Evolutionary conservation across 352 stramenopile species (phyloP).

Genomic region (Halophytophthora batemanensis): DNA sequence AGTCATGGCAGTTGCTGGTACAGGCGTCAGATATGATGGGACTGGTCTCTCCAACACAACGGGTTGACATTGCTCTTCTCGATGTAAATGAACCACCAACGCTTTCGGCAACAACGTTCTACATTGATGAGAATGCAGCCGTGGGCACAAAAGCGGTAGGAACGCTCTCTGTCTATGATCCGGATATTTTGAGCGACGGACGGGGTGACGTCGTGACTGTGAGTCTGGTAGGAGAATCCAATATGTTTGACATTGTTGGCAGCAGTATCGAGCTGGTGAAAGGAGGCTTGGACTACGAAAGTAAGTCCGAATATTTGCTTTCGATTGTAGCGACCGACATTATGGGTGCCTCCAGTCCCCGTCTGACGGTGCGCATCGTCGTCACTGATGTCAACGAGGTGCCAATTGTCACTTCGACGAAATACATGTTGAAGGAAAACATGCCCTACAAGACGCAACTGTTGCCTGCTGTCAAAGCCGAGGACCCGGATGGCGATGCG

Average conservation of each 20-base stretch:
- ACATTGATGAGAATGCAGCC: conserved; percentile 20
- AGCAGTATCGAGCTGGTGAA: conserved; percentile 16
- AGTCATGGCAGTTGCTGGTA: conserved; percentile 12
- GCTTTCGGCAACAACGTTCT: conserved; percentile 12
- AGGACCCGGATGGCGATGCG: conserved; percentile 15
- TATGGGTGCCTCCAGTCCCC: conserved; percentile 11
- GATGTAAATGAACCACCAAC: conserved; percentile 22
- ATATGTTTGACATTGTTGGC: conserved; percentile 17
- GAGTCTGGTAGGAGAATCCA: conserved; percentile 1
- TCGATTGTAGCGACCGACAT: conserved; percentile 14
- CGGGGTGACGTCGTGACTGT: conserved; percentile 5
- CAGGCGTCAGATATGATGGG: conserved; percentile 19
- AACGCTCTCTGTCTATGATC: conserved; percentile 19
- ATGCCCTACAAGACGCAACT: conserved; percentile 13
- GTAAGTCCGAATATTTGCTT: conserved; percentile 13
- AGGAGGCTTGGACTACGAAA: conserved; percentile 20
- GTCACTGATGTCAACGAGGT: conserved; percentile 21
- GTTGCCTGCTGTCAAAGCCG: conserved; percentile 12
- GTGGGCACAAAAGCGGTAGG: conserved; percentile 3
- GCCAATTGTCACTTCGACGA: conserved; percentile 8
- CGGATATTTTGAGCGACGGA: conserved; percentile 12
- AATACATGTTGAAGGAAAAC: conserved; percentile 18
- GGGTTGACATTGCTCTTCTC: conserved; percentile 12
- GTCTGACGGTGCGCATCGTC: conserved; percentile 13
- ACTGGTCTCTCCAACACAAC: conserved; percentile 10